Evolutionary conservation across 331 rosid genomes (phyloP).

Genomic region (Prunus yedoensis): DNA sequence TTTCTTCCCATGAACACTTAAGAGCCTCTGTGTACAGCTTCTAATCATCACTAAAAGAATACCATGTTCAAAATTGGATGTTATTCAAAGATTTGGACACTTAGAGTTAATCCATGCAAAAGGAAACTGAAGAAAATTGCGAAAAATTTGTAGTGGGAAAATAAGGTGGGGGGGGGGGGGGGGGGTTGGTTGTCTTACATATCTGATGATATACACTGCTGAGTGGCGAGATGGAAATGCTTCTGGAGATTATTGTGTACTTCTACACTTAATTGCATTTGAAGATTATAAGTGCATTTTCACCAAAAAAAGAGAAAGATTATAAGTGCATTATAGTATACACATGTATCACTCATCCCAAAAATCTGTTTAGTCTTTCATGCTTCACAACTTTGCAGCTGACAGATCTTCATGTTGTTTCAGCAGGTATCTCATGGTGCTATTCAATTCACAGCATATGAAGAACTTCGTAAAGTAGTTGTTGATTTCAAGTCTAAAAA

Average conservation of each 20-base stretch:
- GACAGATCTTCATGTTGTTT: slow-evolving; percentile 31
- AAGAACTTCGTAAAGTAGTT: slow-evolving; percentile 69
- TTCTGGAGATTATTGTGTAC: neutral
- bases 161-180: neutral
- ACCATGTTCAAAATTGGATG: neutral
- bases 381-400: slow-evolving; percentile 21
- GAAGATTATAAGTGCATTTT: neutral
- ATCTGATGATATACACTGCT: neutral
- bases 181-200: neutral
- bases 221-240: neutral
- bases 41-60: neutral
- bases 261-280: neutral
- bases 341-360: neutral
- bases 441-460: slow-evolving; percentile 79
- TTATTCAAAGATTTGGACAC: neutral
- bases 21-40: neutral
- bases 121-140: neutral
- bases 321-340: neutral
- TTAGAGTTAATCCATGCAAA: neutral
- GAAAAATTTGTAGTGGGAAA: neutral
- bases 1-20: neutral
- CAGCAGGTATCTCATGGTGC: slow-evolving; percentile 99
- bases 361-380: neutral
- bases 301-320: too few species aligned
- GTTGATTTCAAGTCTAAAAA: slow-evolving; percentile 47